phyloP scores from a whole-genome alignment of 2,329 filamentous ascomycete species.

The Chaetomiaceae sp. region DNA sequence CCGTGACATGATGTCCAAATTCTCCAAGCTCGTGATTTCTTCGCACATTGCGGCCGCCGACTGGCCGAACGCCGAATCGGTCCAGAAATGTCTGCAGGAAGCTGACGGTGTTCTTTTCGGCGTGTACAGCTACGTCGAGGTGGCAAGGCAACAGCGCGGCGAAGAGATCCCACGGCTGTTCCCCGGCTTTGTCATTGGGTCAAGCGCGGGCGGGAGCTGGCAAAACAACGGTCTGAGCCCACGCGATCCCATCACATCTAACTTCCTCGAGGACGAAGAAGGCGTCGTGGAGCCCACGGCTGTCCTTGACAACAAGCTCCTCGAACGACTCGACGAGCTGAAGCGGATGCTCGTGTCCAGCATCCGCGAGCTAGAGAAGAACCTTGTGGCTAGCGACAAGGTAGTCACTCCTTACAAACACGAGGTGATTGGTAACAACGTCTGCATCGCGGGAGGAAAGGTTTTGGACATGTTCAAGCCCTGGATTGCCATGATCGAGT shows the following conservation, averaged over 20 bases:
- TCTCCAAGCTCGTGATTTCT: slow-evolving; percentile 97
- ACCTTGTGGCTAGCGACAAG: slow-evolving; percentile 71
- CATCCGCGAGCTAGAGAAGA: slow-evolving; percentile 82
- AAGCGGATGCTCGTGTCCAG: slow-evolving; percentile 80
- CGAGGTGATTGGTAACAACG: slow-evolving; percentile 71
- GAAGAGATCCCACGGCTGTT: slow-evolving; percentile 90
- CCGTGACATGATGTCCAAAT: slow-evolving; percentile 98
- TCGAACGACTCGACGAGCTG: slow-evolving; percentile 80
- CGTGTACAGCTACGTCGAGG: slow-evolving; percentile 93
- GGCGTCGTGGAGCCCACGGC: slow-evolving; percentile 64
- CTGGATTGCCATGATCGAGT: slow-evolving; percentile 87
- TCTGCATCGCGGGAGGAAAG: slow-evolving; percentile 72
- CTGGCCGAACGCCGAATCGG: slow-evolving; percentile 89
- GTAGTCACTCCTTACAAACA: slow-evolving; percentile 75
- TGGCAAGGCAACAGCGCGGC: slow-evolving; percentile 86
- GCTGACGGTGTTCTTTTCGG: slow-evolving; percentile 94
- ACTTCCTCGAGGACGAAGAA: slow-evolving; percentile 83
- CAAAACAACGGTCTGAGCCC: slow-evolving; percentile 63
- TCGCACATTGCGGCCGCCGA: slow-evolving; percentile 96
- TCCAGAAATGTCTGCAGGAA: slow-evolving; percentile 92
- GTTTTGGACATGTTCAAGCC: slow-evolving; percentile 85
- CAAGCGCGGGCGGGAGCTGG: slow-evolving; percentile 81
- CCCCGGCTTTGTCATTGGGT: slow-evolving; percentile 88
- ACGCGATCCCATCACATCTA: slow-evolving; percentile 69
- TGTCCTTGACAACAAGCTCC: slow-evolving; percentile 67